These are phyloP conservation scores for Phytophthora tubulina DNA, from an alignment of 352 stramenopile genomes.

Conservation along the genomic window DNA sequence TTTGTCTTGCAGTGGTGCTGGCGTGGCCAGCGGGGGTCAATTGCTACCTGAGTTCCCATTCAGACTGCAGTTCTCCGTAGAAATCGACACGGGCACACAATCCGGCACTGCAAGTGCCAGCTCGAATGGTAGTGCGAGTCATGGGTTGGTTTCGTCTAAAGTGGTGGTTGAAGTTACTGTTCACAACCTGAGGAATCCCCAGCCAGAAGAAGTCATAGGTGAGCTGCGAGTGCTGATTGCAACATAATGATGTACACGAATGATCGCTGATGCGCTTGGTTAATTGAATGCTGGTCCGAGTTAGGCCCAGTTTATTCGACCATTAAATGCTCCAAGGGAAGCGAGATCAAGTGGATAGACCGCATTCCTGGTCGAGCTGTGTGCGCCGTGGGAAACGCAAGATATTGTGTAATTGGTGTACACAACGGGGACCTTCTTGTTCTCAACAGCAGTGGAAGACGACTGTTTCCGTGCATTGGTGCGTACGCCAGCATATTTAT, in stretches of 20 bases:
- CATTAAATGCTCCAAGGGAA: constrained; percentile 67
- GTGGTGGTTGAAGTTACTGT: constrained; percentile 69
- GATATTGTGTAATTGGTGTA: constrained; percentile 69
- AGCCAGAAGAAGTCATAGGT: constrained; percentile 60
- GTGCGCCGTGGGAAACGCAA: constrained; percentile 68
- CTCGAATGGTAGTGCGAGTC: constrained; percentile 17
- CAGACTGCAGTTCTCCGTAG: constrained; percentile 69
- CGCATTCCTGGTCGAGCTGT: constrained; percentile 71
- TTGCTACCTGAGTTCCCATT: constrained; percentile 70
- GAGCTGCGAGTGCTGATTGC: constrained; percentile 19
- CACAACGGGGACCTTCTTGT: constrained; percentile 77
- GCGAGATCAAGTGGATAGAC: constrained; percentile 82
- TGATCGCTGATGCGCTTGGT: constrained; percentile 9
- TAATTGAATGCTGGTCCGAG: constrained; percentile 43
- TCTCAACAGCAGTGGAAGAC: constrained; percentile 63
- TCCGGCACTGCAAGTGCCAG: constrained; percentile 5
- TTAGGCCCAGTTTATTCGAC: constrained; percentile 75
- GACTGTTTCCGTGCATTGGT: constrained; percentile 87
- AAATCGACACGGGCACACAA: constrained; percentile 56
- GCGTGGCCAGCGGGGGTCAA: constrained; percentile 34
- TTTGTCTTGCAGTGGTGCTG: constrained; percentile 30
- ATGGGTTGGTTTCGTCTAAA: constrained; percentile 20
- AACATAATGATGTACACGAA: neutral
- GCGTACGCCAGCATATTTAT: constrained; percentile 16
- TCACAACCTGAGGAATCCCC: constrained; percentile 66